phyloP scores from a whole-genome alignment of 2,329 filamentous ascomycete species.

The Ambrosiella cleistominuta region DNA sequence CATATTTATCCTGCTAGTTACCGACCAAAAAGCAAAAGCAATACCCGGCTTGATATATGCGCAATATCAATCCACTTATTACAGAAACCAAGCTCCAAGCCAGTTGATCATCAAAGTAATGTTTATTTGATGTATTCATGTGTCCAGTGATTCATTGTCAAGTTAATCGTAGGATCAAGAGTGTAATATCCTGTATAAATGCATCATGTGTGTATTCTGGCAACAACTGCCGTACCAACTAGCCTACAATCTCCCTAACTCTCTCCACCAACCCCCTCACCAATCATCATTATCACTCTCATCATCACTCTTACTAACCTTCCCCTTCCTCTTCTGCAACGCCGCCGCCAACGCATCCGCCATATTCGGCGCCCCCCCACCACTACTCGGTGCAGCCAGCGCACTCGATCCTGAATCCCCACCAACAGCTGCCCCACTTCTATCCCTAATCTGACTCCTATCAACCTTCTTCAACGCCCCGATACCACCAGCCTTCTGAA shows the following conservation, averaged over 20 bases:
- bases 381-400: slow-evolving; percentile 33
- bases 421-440: slow-evolving; percentile 47
- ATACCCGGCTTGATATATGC: neutral
- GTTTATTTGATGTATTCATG: neutral
- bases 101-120: neutral
- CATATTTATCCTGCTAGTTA: neutral
- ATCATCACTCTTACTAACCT: slow-evolving; percentile 83
- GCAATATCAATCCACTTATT: neutral
- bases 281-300: slow-evolving; percentile 64
- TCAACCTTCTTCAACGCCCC: slow-evolving; percentile 60
- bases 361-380: slow-evolving; percentile 47
- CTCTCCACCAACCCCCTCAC: slow-evolving; percentile 20
- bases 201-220: too few species aligned
- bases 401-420: slow-evolving; percentile 28
- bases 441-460: slow-evolving; percentile 49
- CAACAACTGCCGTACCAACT: neutral
- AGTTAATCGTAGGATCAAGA: too few species aligned
- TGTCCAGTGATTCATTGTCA: too few species aligned
- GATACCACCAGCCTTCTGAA: slow-evolving; percentile 51
- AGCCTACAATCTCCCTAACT: neutral
- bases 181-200: too few species aligned
- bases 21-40: neutral
- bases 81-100: neutral
- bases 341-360: slow-evolving; percentile 68
- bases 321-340: slow-evolving; percentile 70